Percentiles rank a stretch among this genome's conserved stretches.
Evolutionary conservation across 1,284 basidiomycete genomes (phyloP).

Genomic region (Marasmius tenuissimus): DNA sequence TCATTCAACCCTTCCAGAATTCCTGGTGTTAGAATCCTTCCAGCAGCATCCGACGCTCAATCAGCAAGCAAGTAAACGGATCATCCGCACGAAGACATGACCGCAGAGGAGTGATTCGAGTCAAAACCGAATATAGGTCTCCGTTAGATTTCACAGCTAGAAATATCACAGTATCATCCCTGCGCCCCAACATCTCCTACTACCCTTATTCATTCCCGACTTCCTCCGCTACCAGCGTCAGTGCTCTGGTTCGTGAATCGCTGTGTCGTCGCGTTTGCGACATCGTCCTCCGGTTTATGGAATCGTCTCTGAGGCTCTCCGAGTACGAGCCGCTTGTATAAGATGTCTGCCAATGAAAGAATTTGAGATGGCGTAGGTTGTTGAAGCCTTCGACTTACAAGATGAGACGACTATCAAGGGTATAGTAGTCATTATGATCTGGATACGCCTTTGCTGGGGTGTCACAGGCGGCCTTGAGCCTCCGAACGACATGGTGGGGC

Average conservation of each 20-base stretch:
- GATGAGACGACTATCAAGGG: neutral
- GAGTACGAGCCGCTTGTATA: neutral
- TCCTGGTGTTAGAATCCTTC: constrained; percentile 83
- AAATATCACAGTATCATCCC: too few relatives aligned
- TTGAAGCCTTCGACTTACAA: neutral
- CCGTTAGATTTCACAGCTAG: too few relatives aligned
- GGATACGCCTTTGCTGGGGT: neutral
- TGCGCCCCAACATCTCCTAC: neutral
- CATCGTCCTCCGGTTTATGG: neutral
- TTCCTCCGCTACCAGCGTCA: neutral
- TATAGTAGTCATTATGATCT: neutral
- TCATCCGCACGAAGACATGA: neutral
- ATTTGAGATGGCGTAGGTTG: neutral
- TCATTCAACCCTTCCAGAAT: constrained; percentile 94
- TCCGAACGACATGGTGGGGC: neutral
- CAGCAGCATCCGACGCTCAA: constrained; percentile 20
- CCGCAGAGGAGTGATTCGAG: neutral
- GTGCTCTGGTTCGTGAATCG: neutral
- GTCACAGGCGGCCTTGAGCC: neutral
- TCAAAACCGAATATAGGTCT: too few relatives aligned
- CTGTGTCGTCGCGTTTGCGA: neutral
- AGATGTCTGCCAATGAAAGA: neutral
- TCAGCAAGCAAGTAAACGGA: constrained; percentile 14
- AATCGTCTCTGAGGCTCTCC: neutral
- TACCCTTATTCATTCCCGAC: neutral